phyloP scores from a whole-genome alignment of 1,284 basidiomycete species.

The Malassezia japonica region DNA sequence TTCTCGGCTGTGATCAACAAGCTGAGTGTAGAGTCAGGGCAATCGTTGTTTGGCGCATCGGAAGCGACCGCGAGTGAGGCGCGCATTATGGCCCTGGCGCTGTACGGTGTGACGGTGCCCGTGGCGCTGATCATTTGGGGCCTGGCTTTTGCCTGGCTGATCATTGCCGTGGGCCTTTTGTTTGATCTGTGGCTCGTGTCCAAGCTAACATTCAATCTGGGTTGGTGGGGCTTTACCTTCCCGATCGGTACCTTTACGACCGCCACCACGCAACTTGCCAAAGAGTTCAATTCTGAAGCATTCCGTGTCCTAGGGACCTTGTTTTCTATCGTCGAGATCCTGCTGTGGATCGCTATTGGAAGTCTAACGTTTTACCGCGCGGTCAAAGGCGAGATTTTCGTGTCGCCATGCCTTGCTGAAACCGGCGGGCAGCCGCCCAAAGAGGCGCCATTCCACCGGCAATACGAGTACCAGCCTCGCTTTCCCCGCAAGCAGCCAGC shows the following conservation, averaged over 20 bases:
- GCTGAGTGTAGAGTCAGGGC: conserved; percentile 11
- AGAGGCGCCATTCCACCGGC: conserved; percentile 20
- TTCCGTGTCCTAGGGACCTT: conserved; percentile 27
- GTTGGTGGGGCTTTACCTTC: conserved; percentile 35
- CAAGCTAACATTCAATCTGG: conserved; percentile 31
- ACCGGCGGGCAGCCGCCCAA: conserved; percentile 24
- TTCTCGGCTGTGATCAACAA: conserved; percentile 40
- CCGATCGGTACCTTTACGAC: conserved; percentile 30
- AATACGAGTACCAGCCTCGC: conserved; percentile 25
- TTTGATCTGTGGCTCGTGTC: conserved; percentile 27
- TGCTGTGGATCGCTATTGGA: conserved; percentile 24
- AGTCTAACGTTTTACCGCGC: conserved; percentile 18
- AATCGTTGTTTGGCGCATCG: conserved; percentile 8
- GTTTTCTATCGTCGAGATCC: conserved; percentile 23
- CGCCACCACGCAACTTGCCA: conserved; percentile 25
- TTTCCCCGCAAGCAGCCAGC: too few relatives aligned
- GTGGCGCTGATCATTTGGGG: conserved; percentile 52
- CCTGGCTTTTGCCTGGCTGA: conserved; percentile 50
- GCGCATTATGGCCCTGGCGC: conserved; percentile 23
- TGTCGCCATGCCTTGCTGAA: conserved; percentile 30
- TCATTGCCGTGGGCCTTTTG: conserved; percentile 45
- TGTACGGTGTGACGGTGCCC: conserved; percentile 23
- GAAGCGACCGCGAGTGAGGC: conserved; percentile 15
- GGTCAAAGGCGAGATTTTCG: conserved; percentile 22
- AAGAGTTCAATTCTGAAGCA: conserved; percentile 22